Conservation (phyloP, 257 asterid genomes). For the Perilla frutescens region DNA sequence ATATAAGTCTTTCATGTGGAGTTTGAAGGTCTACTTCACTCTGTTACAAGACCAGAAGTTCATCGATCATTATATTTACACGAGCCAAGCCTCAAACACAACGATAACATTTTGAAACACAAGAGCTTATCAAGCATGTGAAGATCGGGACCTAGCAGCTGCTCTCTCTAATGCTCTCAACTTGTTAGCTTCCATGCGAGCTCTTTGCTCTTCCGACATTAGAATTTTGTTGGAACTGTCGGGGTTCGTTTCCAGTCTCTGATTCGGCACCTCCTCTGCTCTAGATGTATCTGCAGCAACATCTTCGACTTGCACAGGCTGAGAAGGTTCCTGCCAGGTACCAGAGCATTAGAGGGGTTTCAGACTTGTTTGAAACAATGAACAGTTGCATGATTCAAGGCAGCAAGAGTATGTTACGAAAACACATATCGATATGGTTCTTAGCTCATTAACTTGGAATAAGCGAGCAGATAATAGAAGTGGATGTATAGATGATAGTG, state of each 20-base stretch:
- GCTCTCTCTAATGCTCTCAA: constrained; percentile 81
- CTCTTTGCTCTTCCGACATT: constrained; percentile 72
- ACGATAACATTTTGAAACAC: neutral
- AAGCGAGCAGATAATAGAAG: neutral
- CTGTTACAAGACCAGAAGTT: neutral
- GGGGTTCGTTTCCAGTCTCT: constrained; percentile 17
- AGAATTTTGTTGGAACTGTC: constrained; percentile 33
- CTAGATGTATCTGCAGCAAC: constrained; percentile 35
- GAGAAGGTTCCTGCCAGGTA: constrained; percentile 50
- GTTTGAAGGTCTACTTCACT: neutral
- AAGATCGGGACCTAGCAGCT: constrained; percentile 57
- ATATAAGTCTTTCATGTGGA: neutral
- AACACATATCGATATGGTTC: neutral
- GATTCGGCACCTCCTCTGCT: constrained; percentile 35
- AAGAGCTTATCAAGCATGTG: constrained; percentile 16
- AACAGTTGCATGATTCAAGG: neutral
- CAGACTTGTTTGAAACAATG: neutral
- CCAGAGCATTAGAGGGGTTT: neutral
- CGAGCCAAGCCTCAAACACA: neutral
- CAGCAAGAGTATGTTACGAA: neutral
- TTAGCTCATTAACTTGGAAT: too few relatives aligned
- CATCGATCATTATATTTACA: neutral
- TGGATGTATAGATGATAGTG: constrained; percentile 4
- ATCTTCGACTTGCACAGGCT: constrained; percentile 31
- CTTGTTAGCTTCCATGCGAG: constrained; percentile 79